Conservation (phyloP, 345 rosid genomes). For the Cardamine chenopodiifolia region DNA sequence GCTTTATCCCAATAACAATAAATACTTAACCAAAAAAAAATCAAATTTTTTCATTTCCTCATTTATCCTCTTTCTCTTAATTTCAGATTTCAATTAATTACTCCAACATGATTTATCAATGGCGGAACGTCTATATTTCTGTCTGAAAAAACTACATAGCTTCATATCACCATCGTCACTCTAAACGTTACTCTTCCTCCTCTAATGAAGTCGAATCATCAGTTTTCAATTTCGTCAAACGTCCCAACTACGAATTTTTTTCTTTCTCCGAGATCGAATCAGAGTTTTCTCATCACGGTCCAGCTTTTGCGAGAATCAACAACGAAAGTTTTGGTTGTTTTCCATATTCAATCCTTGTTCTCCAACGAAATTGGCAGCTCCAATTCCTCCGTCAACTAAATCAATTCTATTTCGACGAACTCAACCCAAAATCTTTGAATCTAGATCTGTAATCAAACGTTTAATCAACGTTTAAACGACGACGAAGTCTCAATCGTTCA, state of each 20-base stretch:
- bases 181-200: conserved; percentile 15
- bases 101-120: conserved; percentile 10
- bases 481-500: conserved; percentile 85
- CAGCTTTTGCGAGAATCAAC: conserved; percentile 67
- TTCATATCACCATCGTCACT: conserved; percentile 36
- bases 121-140: conserved; percentile 49
- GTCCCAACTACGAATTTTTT: conserved; percentile 47
- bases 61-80: background rate
- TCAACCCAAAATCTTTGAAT: conserved; percentile 55
- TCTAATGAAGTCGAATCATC: conserved; percentile 23
- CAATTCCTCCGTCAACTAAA: conserved; percentile 77
- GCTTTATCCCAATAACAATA: too few relatives aligned
- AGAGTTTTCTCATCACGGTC: conserved; percentile 84
- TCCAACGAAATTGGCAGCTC: conserved; percentile 70
- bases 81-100: background rate
- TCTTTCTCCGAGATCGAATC: conserved; percentile 52
- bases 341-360: conserved; percentile 64
- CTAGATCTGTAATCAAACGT: conserved; percentile 55
- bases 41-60: too few relatives aligned
- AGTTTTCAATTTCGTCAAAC: conserved; percentile 38
- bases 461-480: conserved; percentile 71
- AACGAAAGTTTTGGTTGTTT: conserved; percentile 95
- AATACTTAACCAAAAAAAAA: too few relatives aligned
- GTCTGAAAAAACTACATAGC: conserved; percentile 32
- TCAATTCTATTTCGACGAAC: conserved; percentile 64